phyloP scores from a whole-genome alignment of 345 rosid species.

The Trapa bicornis region DNA sequence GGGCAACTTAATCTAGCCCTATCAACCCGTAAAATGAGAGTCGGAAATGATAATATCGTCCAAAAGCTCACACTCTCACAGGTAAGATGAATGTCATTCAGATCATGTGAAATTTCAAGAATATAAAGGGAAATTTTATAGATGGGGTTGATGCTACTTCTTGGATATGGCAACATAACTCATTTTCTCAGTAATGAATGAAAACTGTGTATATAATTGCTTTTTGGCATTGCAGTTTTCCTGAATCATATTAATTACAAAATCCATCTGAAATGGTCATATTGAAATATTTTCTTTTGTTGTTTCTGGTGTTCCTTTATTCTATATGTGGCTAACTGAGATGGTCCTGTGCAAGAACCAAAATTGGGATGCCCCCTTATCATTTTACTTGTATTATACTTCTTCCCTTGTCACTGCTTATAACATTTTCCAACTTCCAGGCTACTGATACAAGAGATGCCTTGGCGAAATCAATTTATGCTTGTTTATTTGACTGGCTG shows the following conservation, averaged over 20 bases:
- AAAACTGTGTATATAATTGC: background rate
- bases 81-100: slow-evolving; percentile 24
- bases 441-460: slow-evolving; percentile 51
- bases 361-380: background rate
- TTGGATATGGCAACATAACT: background rate
- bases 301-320: background rate
- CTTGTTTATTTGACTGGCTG: slow-evolving; percentile 91
- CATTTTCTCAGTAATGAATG: background rate
- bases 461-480: slow-evolving; percentile 83
- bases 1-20: slow-evolving; percentile 60
- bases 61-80: slow-evolving; percentile 84
- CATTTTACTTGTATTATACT: background rate
- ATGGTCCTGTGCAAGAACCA: background rate
- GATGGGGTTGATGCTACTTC: background rate
- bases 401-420: background rate
- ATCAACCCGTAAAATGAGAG: slow-evolving; percentile 90
- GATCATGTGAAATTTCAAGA: background rate
- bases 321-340: background rate
- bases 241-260: background rate
- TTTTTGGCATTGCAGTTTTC: background rate
- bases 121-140: background rate
- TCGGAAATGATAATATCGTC: slow-evolving; percentile 77
- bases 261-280: background rate
- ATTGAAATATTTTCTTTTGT: background rate
- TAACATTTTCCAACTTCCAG: slow-evolving; percentile 14